These are phyloP conservation scores for Medicago ruthenica DNA, from an alignment of 306 rosid species.

Conservation along the genomic window DNA sequence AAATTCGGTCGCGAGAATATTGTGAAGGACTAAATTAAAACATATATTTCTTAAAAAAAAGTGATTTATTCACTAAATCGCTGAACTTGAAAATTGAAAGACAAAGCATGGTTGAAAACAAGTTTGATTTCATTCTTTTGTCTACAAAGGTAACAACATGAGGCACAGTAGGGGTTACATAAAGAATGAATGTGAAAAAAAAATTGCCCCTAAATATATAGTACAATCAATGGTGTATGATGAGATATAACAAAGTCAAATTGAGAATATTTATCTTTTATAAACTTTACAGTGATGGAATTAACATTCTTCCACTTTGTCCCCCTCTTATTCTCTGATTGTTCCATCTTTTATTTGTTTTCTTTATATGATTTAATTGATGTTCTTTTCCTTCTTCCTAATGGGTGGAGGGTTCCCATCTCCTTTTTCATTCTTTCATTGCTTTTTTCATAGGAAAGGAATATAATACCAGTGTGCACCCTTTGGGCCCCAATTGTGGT, in stretches of 20 bases:
- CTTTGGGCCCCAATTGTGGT: constrained; percentile 73
- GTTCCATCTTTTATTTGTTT: constrained; percentile 41
- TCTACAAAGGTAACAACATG: constrained; percentile 34
- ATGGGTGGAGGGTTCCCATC: constrained; percentile 77
- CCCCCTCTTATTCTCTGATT: constrained; percentile 62
- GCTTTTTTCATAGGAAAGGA: constrained; percentile 85
- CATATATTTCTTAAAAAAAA: neutral
- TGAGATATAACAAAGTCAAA: constrained; percentile 83
- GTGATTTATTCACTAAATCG: constrained; percentile 7
- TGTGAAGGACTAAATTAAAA: too few relatives aligned
- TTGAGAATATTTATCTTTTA: constrained; percentile 66
- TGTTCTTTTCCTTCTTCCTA: constrained; percentile 45
- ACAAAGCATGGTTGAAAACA: constrained; percentile 18
- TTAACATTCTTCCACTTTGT: constrained; percentile 99
- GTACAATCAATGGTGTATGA: constrained; percentile 78
- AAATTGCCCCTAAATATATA: constrained; percentile 1
- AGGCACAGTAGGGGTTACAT: constrained; percentile 37
- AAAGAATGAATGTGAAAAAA: constrained; percentile 10
- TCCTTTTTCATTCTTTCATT: constrained; percentile 58
- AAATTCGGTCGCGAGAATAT: too few relatives aligned
- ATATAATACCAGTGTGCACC: constrained; percentile 60
- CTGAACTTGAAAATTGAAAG: neutral
- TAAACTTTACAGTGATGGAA: constrained; percentile 84
- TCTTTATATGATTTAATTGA: constrained; percentile 38
- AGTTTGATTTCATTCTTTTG: constrained; percentile 28